Base-by-base conservation (phyloP, 2,329 filamentous ascomycete species). In the Aspergillus uvarum region DNA sequence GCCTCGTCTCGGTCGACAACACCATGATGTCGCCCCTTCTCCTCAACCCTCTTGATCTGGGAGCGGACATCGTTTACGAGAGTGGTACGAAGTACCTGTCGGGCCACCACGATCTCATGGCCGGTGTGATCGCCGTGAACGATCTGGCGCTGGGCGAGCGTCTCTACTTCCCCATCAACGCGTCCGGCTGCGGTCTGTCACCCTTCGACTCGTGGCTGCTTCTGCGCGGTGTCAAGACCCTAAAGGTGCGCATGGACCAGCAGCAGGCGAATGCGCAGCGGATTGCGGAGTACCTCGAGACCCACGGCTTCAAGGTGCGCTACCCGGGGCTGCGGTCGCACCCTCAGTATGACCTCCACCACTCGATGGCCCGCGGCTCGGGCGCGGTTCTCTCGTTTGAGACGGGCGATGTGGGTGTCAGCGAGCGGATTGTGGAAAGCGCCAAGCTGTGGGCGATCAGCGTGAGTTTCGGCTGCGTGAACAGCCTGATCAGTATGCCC, bases 81-180 rank as follows among this genome's bases (percentile, higher is more conserved):
- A 96, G 91, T 26, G 95, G 95, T 58, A 99, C 95, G 24, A 99
- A 99, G 77, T 99, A 99, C 72, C 84, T 99, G 5, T 98, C 93
- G 1, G 95, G 95, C 32, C 95, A 99, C 76, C 95, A 99, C 81
- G 96, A 99, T 74, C 89, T 99, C 73, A 99, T 99, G 95, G 95
- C 95, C 10, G 95, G 96, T 64, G 92, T 99, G 31, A 90, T 99
- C 66, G 95, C 93, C 22, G 87, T 93, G 76, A 98, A 98, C 74
- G 89, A 96, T 72, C 76, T 86, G 4, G 80, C 86, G 3, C 81
- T 99, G 29, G 93, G 89, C 51, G 92, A 99, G 70, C 91, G 90
- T 72, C 87, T 99, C 67, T 99, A 90, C 81, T 98, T 97, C 79
- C 94, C 92, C 59, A 97, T 99, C 83, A 99, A 99, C 75, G 88